A percentile compares a stretch with the other conserved stretches of the same genome.
These are phyloP conservation scores for Quercus ilex DNA, from an alignment of 306 rosid species.

Conservation along the genomic window DNA sequence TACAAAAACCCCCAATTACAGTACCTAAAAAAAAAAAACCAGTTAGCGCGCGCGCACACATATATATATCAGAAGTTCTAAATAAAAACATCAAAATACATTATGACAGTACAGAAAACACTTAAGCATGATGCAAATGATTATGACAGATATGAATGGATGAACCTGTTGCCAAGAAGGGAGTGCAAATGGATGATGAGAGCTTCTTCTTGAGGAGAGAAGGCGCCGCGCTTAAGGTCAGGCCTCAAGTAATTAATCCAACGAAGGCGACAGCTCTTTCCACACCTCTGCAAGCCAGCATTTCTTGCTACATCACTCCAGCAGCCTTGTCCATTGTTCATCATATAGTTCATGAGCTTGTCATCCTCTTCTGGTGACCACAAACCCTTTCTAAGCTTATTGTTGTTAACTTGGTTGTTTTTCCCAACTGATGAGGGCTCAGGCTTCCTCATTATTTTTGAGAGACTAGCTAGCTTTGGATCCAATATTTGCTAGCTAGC, in stretches of 20 bases:
- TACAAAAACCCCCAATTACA: no score
- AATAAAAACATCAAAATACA: no score
- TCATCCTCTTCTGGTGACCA: constrained; percentile 99
- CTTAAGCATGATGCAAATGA: no score
- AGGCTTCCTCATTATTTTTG: constrained; percentile 68
- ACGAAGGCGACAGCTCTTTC: constrained; percentile 84
- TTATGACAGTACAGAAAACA: no score
- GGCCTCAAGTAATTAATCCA: constrained; percentile 98
- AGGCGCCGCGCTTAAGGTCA: constrained; percentile 86
- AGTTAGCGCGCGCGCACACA: no score
- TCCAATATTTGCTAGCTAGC: neutral
- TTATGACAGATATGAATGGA: neutral
- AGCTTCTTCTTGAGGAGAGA: constrained; percentile 81
- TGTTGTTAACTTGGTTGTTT: constrained; percentile 17
- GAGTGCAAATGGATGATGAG: constrained; percentile 84
- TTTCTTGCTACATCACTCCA: constrained; percentile 92
- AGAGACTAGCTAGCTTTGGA: neutral
- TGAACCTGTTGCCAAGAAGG: constrained; percentile 89
- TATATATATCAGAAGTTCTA: no score
- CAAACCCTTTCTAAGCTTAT: constrained; percentile 74
- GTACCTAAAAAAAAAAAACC: no score
- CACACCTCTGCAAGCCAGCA: constrained; percentile 88
- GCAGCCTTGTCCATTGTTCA: constrained; percentile 84
- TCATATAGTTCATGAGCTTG: constrained; percentile 70
- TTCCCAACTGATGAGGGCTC: constrained; percentile 22